A percentile compares a stretch with the other conserved stretches of the same genome.
Conservation (phyloP, 148 eudicot genomes). For the Pharnaceum exiguum region DNA sequence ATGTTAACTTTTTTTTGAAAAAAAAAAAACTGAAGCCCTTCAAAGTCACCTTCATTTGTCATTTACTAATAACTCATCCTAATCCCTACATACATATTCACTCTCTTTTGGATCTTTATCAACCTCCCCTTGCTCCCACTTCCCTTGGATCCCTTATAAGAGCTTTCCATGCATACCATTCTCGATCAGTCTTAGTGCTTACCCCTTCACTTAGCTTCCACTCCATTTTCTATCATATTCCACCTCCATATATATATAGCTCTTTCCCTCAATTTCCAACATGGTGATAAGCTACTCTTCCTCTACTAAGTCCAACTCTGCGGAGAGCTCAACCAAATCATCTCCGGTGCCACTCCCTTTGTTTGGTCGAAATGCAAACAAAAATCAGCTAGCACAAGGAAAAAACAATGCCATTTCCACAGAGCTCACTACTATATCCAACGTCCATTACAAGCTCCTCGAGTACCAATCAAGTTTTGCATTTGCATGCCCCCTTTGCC, state of each 20-base stretch:
- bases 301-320: background rate
- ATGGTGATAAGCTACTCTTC: background rate
- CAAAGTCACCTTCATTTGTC: background rate
- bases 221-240: background rate
- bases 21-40: background rate
- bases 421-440: background rate
- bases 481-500: constrained; percentile 15
- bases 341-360: background rate
- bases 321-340: background rate
- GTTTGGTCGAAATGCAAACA: background rate
- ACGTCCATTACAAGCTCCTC: background rate
- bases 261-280: background rate
- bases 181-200: background rate
- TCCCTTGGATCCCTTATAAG: background rate
- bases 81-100: background rate
- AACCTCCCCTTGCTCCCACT: background rate
- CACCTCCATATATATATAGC: too few species aligned
- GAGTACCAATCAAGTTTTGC: background rate
- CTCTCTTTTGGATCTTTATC: background rate
- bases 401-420: background rate
- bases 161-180: background rate
- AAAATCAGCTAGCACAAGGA: background rate
- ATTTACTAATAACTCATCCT: background rate
- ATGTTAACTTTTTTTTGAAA: background rate
- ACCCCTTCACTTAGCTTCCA: background rate